phyloP scores from a whole-genome alignment of 176 grass and related monocot species.

The Triticum dicoccoides region DNA sequence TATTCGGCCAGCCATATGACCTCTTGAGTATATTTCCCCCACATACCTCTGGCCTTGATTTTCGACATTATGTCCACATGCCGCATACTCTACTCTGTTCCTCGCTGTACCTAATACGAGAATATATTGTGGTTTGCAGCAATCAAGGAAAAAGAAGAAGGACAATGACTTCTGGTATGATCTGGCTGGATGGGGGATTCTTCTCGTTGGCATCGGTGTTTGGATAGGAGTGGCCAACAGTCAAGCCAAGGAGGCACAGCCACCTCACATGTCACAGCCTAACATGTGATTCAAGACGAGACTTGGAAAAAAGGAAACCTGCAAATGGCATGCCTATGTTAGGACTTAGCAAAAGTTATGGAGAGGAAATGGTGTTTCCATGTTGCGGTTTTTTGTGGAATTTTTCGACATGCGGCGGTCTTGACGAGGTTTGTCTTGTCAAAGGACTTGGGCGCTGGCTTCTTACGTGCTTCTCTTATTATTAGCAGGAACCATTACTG shows the following conservation, averaged over 20 bases:
- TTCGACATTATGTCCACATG: neutral
- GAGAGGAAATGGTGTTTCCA: slow-evolving; percentile 30
- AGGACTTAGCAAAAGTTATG: slow-evolving; percentile 11
- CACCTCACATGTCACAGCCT: neutral
- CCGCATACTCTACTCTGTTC: neutral
- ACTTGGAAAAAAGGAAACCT: neutral
- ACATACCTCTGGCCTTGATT: neutral
- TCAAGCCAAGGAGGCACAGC: neutral
- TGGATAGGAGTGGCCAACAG: slow-evolving; percentile 56
- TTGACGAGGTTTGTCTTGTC: slow-evolving; percentile 23
- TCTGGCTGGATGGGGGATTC: slow-evolving; percentile 68
- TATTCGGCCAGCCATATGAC: neutral
- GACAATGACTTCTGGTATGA: slow-evolving; percentile 66
- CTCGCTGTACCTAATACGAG: neutral
- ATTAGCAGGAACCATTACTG: neutral
- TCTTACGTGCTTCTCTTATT: neutral
- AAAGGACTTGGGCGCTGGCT: neutral
- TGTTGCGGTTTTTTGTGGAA: slow-evolving; percentile 25
- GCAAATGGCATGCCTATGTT: neutral
- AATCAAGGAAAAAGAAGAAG: slow-evolving; percentile 60
- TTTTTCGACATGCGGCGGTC: slow-evolving; percentile 18
- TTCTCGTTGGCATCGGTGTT: slow-evolving; percentile 40
- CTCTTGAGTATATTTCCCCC: neutral
- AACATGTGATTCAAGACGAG: slow-evolving; percentile 24
- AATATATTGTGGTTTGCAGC: slow-evolving; percentile 42